Evolutionary conservation across 2,329 filamentous ascomycete species (phyloP).

Genomic region (Fusarium concolor): DNA sequence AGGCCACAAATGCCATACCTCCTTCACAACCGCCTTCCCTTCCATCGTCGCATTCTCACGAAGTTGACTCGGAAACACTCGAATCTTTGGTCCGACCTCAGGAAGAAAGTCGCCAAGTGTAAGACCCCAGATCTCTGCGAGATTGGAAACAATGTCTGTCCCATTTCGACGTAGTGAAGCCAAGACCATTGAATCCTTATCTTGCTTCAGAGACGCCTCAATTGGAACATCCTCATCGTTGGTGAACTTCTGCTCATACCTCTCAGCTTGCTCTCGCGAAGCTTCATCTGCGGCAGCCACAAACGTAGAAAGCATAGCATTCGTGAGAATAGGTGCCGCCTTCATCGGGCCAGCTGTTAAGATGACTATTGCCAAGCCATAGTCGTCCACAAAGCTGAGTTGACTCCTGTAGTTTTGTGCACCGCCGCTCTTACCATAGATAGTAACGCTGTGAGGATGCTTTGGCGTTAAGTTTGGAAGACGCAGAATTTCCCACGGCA

Average conservation of each 20-base stretch:
- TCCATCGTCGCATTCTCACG: slow-evolving; percentile 13
- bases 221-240: slow-evolving; percentile 11
- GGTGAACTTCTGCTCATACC: slow-evolving; percentile 32
- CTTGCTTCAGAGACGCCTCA: slow-evolving; percentile 37
- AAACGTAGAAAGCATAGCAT: slow-evolving; percentile 46
- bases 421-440: slow-evolving; percentile 52
- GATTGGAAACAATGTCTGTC: slow-evolving; percentile 32
- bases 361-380: slow-evolving; percentile 49
- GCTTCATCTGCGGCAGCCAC: slow-evolving; percentile 46
- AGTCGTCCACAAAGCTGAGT: slow-evolving; percentile 51
- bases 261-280: slow-evolving; percentile 43
- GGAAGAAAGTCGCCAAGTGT: slow-evolving; percentile 43
- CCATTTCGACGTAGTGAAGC: slow-evolving; percentile 39
- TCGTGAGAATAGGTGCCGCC: slow-evolving; percentile 45
- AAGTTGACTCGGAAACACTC: slow-evolving; percentile 46
- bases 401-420: slow-evolving; percentile 52
- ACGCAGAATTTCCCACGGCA: slow-evolving; percentile 54
- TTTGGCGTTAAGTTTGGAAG: slow-evolving; percentile 41
- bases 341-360: slow-evolving; percentile 49
- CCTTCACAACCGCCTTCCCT: slow-evolving; percentile 19
- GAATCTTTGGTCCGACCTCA: slow-evolving; percentile 29
- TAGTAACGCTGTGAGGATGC: slow-evolving; percentile 49
- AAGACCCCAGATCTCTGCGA: slow-evolving; percentile 40
- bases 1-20: slow-evolving; percentile 49
- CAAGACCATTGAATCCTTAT: slow-evolving; percentile 44